Percentiles rank a stretch among this genome's conserved stretches.
Conservation (phyloP, 148 eudicot genomes). For the Camellia granthamiana region DNA sequence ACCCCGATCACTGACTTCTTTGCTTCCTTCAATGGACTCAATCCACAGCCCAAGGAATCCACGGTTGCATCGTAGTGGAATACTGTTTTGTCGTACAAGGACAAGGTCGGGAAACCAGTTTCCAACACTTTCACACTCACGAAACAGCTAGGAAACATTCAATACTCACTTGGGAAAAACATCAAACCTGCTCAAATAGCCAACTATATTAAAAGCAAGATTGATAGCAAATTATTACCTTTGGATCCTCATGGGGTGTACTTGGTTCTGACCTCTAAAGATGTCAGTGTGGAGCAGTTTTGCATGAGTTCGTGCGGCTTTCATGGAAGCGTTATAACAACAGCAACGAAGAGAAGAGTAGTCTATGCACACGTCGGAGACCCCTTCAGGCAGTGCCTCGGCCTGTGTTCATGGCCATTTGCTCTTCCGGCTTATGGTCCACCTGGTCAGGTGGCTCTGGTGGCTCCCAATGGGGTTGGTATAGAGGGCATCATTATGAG, state of each 20-base stretch:
- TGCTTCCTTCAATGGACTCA: constrained; percentile 5
- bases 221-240: constrained; percentile 1
- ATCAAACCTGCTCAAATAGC: constrained; percentile 18
- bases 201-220: constrained; percentile 17
- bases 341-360: neutral
- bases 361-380: constrained; percentile 18
- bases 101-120: constrained; percentile 8
- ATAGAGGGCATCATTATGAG: constrained; percentile 14
- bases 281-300: constrained; percentile 13
- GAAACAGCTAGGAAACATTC: constrained; percentile 9
- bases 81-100: constrained; percentile 10
- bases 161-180: constrained; percentile 17
- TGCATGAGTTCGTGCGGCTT: constrained; percentile 22
- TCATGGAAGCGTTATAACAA: neutral
- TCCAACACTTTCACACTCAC: neutral
- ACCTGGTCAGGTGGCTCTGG: constrained; percentile 6
- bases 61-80: constrained; percentile 16
- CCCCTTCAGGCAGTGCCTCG: constrained; percentile 17
- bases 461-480: constrained; percentile 21
- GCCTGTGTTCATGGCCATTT: constrained; percentile 19
- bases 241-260: constrained; percentile 16
- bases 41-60: neutral
- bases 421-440: constrained; percentile 23
- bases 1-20: constrained; percentile 20
- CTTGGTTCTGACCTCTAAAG: constrained; percentile 19